Conservation (phyloP, 805 yeast species). For the Monosporozyma aerobia region DNA sequence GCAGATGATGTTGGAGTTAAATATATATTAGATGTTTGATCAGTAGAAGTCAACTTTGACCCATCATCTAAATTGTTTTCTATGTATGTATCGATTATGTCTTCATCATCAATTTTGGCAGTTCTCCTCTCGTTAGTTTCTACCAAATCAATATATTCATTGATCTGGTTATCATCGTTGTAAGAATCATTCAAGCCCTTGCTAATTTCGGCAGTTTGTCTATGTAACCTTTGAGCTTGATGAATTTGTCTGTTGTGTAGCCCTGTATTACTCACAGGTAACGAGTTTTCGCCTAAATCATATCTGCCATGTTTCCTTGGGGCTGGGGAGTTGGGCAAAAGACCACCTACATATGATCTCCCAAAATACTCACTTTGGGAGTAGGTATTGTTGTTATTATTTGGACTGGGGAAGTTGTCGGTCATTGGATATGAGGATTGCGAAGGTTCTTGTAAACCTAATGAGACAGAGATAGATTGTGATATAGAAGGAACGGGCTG, state of each 20-base stretch:
- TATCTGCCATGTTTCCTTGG: not conserved
- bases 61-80: not conserved
- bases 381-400: not conserved
- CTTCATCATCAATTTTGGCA: slow-evolving; percentile 2
- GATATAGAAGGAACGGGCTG: slow-evolving; percentile 17
- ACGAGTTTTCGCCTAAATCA: slow-evolving; percentile 2
- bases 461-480: slow-evolving; percentile 26
- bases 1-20: slow-evolving; percentile 14
- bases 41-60: not conserved
- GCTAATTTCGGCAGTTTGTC: slow-evolving; percentile 28
- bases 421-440: not conserved
- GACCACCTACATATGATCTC: slow-evolving; percentile 24
- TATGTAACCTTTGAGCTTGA: slow-evolving; percentile 22
- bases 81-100: not conserved
- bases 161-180: slow-evolving; percentile 11
- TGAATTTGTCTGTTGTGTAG: slow-evolving; percentile 15
- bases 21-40: slow-evolving; percentile 7
- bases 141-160: slow-evolving; percentile 8
- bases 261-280: slow-evolving; percentile 9
- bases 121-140: slow-evolving; percentile 6
- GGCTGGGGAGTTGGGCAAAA: slow-evolving; percentile 17
- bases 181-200: slow-evolving; percentile 19
- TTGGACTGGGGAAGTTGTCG: not conserved
- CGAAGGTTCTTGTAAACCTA: slow-evolving; percentile 21
- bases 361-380: slow-evolving; percentile 17